Base-by-base conservation (phyloP, 495 filamentous ascomycete species). In the Aspergillus egyptiacus region DNA sequence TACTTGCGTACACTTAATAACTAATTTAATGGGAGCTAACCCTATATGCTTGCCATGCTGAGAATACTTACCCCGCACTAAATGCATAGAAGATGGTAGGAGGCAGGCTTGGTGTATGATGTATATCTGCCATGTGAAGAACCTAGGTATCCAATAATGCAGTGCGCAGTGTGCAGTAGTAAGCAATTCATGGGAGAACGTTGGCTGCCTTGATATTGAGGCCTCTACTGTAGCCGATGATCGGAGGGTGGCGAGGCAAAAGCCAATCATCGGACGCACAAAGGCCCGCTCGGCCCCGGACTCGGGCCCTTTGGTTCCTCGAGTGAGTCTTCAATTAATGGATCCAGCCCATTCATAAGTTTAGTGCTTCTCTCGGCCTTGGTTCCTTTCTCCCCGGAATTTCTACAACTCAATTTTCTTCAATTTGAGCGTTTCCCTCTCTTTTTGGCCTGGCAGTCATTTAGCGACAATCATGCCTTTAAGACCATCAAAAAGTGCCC, bases 401-500 rank as follows among this genome's bases (percentile, higher is more conserved):
- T 41, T 6, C 24, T 27, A 15, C 28, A 25, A 44, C 63, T 59
- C 56, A 57, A 35, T 50, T 50, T 58, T 56, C 60, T 58, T n/a
- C n/a, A n/a, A n/a, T n/a, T 51, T 61, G 50, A 55, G 46, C 25
- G n/a, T 46, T 54, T 52, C 35, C 52, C 32, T 41, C 39, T 55
- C 32, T 37, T 42, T 28, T 44, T 55, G 62, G 62, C 63, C 55
- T 64, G 67, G 68, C 50, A 56, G 52, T 69, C 65, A 65, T 68
- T 60, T 53, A 44, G 48, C 40, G 48, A 66, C 55, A 61, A 75
- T 75, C 70, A 72, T 73, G 69, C 61, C 70, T 63, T 46, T 73
- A 62, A 70, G 70, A 69, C 68, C 69, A 57, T 73, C 72, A 47
- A 71, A 67, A 57, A 67, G 66, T 56, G 69, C 72, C 47, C 40